Percentiles rank a stretch among this genome's conserved stretches.
These are phyloP conservation scores for Penicillium arizonense DNA, from an alignment of 495 filamentous ascomycete species.

Conservation along the genomic window DNA sequence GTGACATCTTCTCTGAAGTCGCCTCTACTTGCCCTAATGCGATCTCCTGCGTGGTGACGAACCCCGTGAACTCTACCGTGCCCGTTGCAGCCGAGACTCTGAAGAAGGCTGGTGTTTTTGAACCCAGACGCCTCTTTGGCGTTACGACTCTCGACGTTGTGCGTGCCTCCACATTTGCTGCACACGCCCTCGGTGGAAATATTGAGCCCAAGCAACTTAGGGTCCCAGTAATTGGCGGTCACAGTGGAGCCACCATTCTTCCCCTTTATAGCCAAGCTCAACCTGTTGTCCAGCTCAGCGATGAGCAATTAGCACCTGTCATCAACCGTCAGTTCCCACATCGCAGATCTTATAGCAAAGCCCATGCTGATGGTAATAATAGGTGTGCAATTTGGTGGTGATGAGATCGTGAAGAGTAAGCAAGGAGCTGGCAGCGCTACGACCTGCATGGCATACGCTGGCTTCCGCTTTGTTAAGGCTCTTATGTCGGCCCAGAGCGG, in stretches of 20 bases:
- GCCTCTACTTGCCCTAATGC: slow-evolving; percentile 74
- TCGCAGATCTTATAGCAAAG: background rate
- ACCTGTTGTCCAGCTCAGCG: slow-evolving; percentile 48
- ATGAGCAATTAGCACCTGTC: background rate
- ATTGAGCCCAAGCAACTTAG: slow-evolving; percentile 79
- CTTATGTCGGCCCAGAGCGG: slow-evolving; percentile 61
- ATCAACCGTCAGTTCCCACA: slow-evolving; percentile 3
- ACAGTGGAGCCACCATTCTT: slow-evolving; percentile 86
- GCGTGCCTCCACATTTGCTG: slow-evolving; percentile 81
- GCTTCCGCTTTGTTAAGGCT: slow-evolving; percentile 77
- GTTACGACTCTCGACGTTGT: slow-evolving; percentile 90
- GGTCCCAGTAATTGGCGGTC: slow-evolving; percentile 81
- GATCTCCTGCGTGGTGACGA: slow-evolving; percentile 82
- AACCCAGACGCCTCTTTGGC: slow-evolving; percentile 85
- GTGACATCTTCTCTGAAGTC: slow-evolving; percentile 79
- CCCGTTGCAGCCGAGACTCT: slow-evolving; percentile 83
- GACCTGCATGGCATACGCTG: slow-evolving; percentile 89
- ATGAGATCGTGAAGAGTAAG: slow-evolving; percentile 92
- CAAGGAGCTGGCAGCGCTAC: slow-evolving; percentile 83
- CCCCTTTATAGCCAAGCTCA: slow-evolving; percentile 80
- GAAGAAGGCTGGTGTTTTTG: slow-evolving; percentile 79
- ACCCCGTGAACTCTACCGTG: slow-evolving; percentile 89
- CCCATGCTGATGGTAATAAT: background rate
- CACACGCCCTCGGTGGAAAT: slow-evolving; percentile 59
- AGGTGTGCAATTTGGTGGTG: slow-evolving; percentile 81